These are phyloP conservation scores for Saccharomycopsis hybrid DNA, from an alignment of 1,139 yeast species.

Conservation along the genomic window DNA sequence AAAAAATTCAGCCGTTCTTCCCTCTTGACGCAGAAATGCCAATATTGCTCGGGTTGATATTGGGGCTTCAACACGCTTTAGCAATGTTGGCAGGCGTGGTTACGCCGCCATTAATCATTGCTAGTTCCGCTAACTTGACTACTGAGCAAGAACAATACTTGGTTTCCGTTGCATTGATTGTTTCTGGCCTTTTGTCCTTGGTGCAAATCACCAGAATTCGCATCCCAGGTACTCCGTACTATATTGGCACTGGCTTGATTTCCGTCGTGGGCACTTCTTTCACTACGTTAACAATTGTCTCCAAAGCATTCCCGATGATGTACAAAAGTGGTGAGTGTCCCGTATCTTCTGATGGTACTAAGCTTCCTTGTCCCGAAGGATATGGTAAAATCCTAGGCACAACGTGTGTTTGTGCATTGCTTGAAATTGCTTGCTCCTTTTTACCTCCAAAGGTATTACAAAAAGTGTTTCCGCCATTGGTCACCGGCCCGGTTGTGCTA, in stretches of 20 bases:
- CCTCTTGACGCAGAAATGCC: conserved; percentile 79
- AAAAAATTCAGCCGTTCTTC: conserved; percentile 69
- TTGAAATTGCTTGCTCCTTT: conserved; percentile 68
- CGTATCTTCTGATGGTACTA: conserved; percentile 48
- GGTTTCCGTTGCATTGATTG: conserved; percentile 71
- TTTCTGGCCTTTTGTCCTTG: conserved; percentile 65
- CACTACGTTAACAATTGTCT: conserved; percentile 76
- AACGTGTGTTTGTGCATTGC: conserved; percentile 65
- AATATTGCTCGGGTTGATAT: conserved; percentile 57
- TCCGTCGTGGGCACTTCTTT: conserved; percentile 89
- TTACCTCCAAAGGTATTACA: conserved; percentile 67
- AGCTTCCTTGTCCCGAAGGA: conserved; percentile 81
- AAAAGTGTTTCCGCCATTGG: conserved; percentile 77
- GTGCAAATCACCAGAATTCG: conserved; percentile 80
- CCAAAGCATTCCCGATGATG: conserved; percentile 74
- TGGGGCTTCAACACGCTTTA: conserved; percentile 82
- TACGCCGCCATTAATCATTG: conserved; percentile 74
- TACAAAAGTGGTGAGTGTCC: conserved; percentile 69
- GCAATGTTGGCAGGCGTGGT: conserved; percentile 90
- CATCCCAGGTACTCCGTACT: conserved; percentile 64
- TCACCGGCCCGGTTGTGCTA: conserved; percentile 87
- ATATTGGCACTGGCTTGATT: conserved; percentile 78
- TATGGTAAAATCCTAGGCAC: conserved; percentile 84
- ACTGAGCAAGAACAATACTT: conserved; percentile 53
- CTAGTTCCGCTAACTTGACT: conserved; percentile 52